A percentile compares a stretch with the other conserved stretches of the same genome.
phyloP scores from a whole-genome alignment of 1,284 basidiomycete genomes.

The Cryptococcus sp. region DNA sequence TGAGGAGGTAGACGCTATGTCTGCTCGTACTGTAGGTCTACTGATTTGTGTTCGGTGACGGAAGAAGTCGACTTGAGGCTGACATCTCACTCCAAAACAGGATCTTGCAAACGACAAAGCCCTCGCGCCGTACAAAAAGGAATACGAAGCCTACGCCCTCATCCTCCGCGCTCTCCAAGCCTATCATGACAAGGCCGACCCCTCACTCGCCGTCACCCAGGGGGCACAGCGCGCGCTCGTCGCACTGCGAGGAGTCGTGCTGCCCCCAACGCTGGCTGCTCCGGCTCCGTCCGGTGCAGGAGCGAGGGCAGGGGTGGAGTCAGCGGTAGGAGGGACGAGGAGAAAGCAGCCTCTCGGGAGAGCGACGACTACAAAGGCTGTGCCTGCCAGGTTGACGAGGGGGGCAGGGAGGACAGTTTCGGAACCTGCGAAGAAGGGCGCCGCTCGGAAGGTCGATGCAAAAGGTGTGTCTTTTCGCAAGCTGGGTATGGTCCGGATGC shows the following conservation, averaged over 20 bases:
- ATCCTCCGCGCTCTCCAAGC: conserved; percentile 27
- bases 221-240: conserved; percentile 20
- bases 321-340: not conserved
- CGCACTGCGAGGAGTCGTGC: conserved; percentile 22
- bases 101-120: conserved; percentile 18
- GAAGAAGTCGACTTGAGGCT: not conserved
- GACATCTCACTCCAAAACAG: not conserved
- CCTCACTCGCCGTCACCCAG: conserved; percentile 15
- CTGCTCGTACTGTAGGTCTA: not conserved
- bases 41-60: not conserved
- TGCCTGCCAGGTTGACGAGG: conserved; percentile 7
- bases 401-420: conserved; percentile 18
- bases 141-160: conserved; percentile 24
- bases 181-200: conserved; percentile 25
- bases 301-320: not conserved
- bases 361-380: conserved; percentile 18
- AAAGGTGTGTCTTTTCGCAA: conserved; percentile 8
- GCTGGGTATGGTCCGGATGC: too few relatives aligned
- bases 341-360: conserved; percentile 21
- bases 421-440: conserved; percentile 10
- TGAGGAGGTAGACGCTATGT: conserved; percentile 1
- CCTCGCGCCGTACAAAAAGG: conserved; percentile 18
- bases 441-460: not conserved
- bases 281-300: not conserved
- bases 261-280: conserved; percentile 19